A percentile compares a stretch with the other conserved stretches of the same genome.
Conservation (phyloP, 1,284 basidiomycete genomes). For the Mycosarcoma maydis region DNA sequence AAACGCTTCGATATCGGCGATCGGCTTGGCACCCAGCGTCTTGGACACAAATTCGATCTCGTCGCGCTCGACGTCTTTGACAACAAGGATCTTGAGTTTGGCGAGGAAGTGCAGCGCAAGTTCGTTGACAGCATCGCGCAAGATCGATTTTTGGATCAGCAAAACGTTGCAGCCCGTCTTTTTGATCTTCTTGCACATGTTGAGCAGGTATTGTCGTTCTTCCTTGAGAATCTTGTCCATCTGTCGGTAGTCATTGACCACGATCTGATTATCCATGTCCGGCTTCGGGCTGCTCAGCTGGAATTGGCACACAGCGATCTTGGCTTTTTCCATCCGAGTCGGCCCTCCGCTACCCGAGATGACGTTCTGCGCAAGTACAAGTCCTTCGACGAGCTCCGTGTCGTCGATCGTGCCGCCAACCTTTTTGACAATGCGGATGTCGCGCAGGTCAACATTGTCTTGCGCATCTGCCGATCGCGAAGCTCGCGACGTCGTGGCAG, state of each 20-base stretch:
- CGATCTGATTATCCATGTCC: conserved; percentile 99
- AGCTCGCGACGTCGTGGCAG: conserved; percentile 3
- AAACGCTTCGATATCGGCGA: conserved; percentile 97
- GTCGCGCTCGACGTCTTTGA: conserved; percentile 98
- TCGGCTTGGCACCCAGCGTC: conserved; percentile 92
- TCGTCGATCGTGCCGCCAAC: conserved; percentile 99
- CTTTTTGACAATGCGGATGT: conserved; percentile 97
- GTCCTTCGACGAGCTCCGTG: conserved; percentile 94
- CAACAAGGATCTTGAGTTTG: conserved; percentile 93
- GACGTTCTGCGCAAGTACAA: conserved; percentile 95
- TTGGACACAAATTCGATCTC: conserved; percentile 98
- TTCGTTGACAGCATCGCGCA: conserved; percentile 98
- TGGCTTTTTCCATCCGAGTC: conserved; percentile 95
- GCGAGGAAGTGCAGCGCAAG: conserved; percentile 98
- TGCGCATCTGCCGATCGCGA: conserved; percentile 21
- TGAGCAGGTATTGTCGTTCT: conserved; percentile 95
- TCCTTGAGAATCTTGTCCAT: conserved; percentile 99
- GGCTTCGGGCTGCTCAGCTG: conserved; percentile 97
- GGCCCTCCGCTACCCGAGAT: conserved; percentile 90
- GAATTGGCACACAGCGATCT: conserved; percentile 98
- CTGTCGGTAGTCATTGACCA: conserved; percentile 99
- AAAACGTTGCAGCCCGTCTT: conserved; percentile 99
- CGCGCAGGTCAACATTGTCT: conserved; percentile 83
- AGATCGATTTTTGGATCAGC: conserved; percentile 97
- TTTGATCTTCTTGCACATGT: conserved; percentile 99